Conservation (phyloP, 1,284 basidiomycete species). For the Trichosporon faecale region DNA sequence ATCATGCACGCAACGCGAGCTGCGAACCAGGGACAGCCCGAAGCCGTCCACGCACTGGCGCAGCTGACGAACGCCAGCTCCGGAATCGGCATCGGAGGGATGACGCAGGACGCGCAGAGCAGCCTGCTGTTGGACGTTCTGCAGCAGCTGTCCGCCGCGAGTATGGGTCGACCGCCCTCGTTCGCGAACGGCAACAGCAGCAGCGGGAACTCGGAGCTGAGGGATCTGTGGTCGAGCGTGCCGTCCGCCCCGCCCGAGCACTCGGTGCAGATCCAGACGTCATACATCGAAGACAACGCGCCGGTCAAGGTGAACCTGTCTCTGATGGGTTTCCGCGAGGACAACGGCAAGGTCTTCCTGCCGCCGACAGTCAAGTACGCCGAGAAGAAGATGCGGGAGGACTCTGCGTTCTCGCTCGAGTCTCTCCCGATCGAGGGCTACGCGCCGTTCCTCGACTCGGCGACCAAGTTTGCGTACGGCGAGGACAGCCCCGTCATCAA, state of each 20-base stretch:
- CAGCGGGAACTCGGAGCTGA: constrained; percentile 21
- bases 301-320: constrained; percentile 87
- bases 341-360: constrained; percentile 80
- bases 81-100: constrained; percentile 33
- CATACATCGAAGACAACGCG: constrained; percentile 78
- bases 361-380: constrained; percentile 90
- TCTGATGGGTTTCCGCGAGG: constrained; percentile 83
- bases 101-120: constrained; percentile 41
- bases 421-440: constrained; percentile 45
- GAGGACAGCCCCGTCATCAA: constrained; percentile 61
- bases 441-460: constrained; percentile 42
- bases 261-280: constrained; percentile 53
- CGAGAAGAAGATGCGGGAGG: constrained; percentile 39
- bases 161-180: constrained; percentile 29
- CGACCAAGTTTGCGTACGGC: constrained; percentile 45
- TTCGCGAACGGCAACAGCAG: constrained; percentile 12
- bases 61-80: constrained; percentile 35
- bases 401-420: constrained; percentile 33
- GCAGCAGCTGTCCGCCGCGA: constrained; percentile 45
- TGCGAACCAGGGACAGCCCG: constrained; percentile 40
- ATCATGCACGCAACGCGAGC: constrained; percentile 46
- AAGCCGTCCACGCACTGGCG: constrained; percentile 43
- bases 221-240: constrained; percentile 41
- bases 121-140: constrained; percentile 47
- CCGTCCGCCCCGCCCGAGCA: constrained; percentile 33